Conservation (phyloP, 768 basidiomycete genomes). For the Suillus luteus region DNA sequence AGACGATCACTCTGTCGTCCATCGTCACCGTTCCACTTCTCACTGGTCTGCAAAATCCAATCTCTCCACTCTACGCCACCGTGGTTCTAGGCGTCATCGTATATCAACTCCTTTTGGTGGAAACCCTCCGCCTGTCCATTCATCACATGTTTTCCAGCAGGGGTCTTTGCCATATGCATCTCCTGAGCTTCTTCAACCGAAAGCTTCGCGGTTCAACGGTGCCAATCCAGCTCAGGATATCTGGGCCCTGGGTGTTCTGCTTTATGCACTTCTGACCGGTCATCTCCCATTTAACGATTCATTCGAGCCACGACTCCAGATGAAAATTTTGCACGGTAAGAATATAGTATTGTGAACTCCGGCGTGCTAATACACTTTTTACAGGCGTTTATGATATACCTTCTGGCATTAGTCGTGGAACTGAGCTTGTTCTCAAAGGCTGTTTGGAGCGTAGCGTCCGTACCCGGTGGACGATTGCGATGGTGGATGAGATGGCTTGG, state of each 20-base stretch:
- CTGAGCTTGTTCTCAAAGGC: constrained; percentile 71
- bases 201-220: constrained; percentile 33
- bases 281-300: constrained; percentile 85
- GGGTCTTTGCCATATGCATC: constrained; percentile 92
- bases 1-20: constrained; percentile 14
- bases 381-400: constrained; percentile 68
- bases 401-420: constrained; percentile 55
- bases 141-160: constrained; percentile 54
- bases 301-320: constrained; percentile 88
- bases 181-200: constrained; percentile 80
- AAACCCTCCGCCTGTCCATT: constrained; percentile 31
- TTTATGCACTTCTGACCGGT: constrained; percentile 84
- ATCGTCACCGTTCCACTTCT: constrained; percentile 32
- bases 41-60: constrained; percentile 21
- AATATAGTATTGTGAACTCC: constrained; percentile 27
- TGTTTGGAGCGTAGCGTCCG: constrained; percentile 69
- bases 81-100: constrained; percentile 50
- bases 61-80: constrained; percentile 31
- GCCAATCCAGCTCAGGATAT: constrained; percentile 82
- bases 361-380: constrained; percentile 16
- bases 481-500: constrained; percentile 82
- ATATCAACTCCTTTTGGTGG: constrained; percentile 45
- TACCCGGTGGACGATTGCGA: constrained; percentile 77
- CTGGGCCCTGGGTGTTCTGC: constrained; percentile 92
- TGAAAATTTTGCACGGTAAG: constrained; percentile 86